A percentile compares a stretch with the other conserved stretches of the same genome.
Evolutionary conservation across 1,284 basidiomycete species (phyloP).

Genomic region (Microbotryum saponariae): DNA sequence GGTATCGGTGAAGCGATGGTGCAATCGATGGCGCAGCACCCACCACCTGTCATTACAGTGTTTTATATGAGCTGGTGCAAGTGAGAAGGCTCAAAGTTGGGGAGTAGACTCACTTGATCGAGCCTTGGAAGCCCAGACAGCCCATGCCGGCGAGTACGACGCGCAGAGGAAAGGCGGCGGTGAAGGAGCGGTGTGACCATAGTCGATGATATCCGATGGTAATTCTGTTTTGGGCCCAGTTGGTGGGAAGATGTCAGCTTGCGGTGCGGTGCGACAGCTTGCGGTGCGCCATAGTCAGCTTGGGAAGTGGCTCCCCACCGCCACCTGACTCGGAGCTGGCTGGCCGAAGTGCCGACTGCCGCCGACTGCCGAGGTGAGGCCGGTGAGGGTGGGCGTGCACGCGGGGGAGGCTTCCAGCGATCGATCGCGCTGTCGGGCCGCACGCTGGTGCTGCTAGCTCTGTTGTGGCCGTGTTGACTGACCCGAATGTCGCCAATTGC

Average conservation of each 20-base stretch:
- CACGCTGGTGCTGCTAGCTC: too few relatives aligned
- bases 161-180: conserved; percentile 53
- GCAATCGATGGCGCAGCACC: conserved; percentile 64
- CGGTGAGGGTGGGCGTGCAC: not conserved
- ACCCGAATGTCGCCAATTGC: conserved; percentile 68
- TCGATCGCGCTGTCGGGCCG: too few relatives aligned
- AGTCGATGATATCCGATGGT: conserved; percentile 68
- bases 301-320: not conserved
- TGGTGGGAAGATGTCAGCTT: not conserved
- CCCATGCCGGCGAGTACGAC: conserved; percentile 57
- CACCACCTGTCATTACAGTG: conserved; percentile 41
- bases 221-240: conserved; percentile 48
- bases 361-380: too few relatives aligned
- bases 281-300: too few relatives aligned
- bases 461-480: conserved; percentile 24
- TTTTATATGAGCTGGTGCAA: not conserved
- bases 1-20: conserved; percentile 52
- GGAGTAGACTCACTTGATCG: conserved; percentile 47
- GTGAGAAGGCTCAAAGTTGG: not conserved
- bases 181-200: conserved; percentile 65
- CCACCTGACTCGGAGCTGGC: conserved; percentile 3
- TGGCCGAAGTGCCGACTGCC: not conserved
- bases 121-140: conserved; percentile 60
- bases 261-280: not conserved
- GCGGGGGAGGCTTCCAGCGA: too few relatives aligned